Percentiles rank a stretch among this genome's conserved stretches.
phyloP scores from a whole-genome alignment of 805 yeast genomes.

The Yamadazyma paraphyllophila region DNA sequence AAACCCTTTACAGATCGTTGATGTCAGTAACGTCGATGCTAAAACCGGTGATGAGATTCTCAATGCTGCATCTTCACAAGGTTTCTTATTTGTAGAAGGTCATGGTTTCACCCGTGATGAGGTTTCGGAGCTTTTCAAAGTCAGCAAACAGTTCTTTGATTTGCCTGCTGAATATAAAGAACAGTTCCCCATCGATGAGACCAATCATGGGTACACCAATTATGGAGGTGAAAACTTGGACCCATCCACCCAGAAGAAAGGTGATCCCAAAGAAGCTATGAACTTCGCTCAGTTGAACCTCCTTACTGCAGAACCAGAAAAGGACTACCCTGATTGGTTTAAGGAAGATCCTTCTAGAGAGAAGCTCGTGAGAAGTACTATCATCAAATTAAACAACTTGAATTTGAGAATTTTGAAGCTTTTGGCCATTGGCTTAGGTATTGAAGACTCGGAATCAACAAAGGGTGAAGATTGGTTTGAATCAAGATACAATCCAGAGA shows the following conservation, averaged over 20 bases:
- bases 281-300: slow-evolving; percentile 60
- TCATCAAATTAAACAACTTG: slow-evolving; percentile 47
- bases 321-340: slow-evolving; percentile 54
- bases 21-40: slow-evolving; percentile 46
- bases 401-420: slow-evolving; percentile 50
- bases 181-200: slow-evolving; percentile 47
- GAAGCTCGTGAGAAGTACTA: slow-evolving; percentile 35
- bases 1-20: slow-evolving; percentile 57
- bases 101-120: slow-evolving; percentile 59
- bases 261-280: slow-evolving; percentile 69
- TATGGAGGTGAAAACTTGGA: slow-evolving; percentile 53
- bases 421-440: slow-evolving; percentile 60
- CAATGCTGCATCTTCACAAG: slow-evolving; percentile 60
- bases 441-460: slow-evolving; percentile 44
- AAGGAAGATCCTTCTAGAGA: slow-evolving; percentile 36
- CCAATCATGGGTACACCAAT: slow-evolving; percentile 62
- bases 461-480: slow-evolving; percentile 57
- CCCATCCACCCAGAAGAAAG: slow-evolving; percentile 33
- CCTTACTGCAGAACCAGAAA: slow-evolving; percentile 39
- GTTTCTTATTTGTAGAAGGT: slow-evolving; percentile 66
- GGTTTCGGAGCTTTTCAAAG: slow-evolving; percentile 48
- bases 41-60: slow-evolving; percentile 51
- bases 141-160: slow-evolving; percentile 51
- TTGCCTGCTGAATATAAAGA: slow-evolving; percentile 51
- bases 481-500: slow-evolving; percentile 51